A percentile compares a stretch with the other conserved stretches of the same genome.
These are phyloP conservation scores for Limonium bicolor DNA, from an alignment of 148 eudicot genomes.

Conservation along the genomic window DNA sequence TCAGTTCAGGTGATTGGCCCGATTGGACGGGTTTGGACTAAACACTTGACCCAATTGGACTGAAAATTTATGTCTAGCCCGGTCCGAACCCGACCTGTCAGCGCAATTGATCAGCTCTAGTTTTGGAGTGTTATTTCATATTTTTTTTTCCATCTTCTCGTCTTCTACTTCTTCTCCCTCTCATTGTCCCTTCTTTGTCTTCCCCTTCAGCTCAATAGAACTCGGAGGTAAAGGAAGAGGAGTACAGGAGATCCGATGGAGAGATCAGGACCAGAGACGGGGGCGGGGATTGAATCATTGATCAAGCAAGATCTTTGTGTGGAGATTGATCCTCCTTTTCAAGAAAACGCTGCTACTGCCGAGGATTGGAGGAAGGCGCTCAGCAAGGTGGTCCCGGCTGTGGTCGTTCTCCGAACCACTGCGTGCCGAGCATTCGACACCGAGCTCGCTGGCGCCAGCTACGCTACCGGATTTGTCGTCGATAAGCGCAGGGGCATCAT, in stretches of 20 bases:
- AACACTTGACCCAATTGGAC: too few species aligned
- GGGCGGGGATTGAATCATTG: constrained; percentile 22
- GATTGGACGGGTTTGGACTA: too few species aligned
- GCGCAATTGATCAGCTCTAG: too few species aligned
- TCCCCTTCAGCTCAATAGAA: too few species aligned
- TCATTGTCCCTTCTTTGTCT: too few species aligned
- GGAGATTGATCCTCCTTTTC: constrained; percentile 68
- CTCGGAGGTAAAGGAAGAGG: too few species aligned
- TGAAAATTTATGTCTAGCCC: too few species aligned
- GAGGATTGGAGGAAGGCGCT: constrained; percentile 92
- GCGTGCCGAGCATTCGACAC: constrained; percentile 92
- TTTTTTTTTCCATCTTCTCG: too few species aligned
- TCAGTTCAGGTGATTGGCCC: too few species aligned
- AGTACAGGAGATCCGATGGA: constrained; percentile 37
- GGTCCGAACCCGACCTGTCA: too few species aligned
- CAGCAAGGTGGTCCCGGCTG: constrained; percentile 74
- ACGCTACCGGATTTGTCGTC: constrained; percentile 88
- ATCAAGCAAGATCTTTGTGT: constrained; percentile 52
- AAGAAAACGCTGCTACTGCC: constrained; percentile 42
- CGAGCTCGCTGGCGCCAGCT: constrained; percentile 71
- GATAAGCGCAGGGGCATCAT: constrained; percentile 84
- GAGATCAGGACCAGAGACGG: constrained; percentile 42
- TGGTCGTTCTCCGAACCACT: constrained; percentile 80
- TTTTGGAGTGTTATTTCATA: too few species aligned
- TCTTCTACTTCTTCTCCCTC: too few species aligned